Evolutionary conservation across 345 rosid genomes (phyloP), one percentile per base, ranked within the genome.

Genomic region (Populus davidiana): DNA sequence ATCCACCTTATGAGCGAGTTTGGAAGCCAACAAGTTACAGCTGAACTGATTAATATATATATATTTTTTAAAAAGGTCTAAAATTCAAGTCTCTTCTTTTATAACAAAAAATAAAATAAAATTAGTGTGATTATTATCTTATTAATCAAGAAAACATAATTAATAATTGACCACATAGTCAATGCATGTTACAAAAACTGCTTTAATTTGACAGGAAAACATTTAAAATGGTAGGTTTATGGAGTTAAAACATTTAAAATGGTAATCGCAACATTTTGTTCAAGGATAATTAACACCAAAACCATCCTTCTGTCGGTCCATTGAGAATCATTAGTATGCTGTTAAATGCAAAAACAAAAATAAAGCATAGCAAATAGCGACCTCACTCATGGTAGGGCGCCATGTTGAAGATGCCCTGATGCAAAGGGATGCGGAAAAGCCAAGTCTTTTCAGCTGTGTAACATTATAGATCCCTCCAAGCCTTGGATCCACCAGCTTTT

Each of bases 341-440:
- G 62, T 66, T 66, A 20, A 17, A 33, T 33, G 69, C 11, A 66
- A 33, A 21, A 41, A 41, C 39, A 66, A 12, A 18, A 18, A 13
- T 54, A 66, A 18, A 66, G 69, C 38, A 66, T 33, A 36, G 47
- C 25, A 54, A 54, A 27, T 5, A 35, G 72, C 33, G 85, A 96
- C 98, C 98, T 96, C 92, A 33, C 81, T 89, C 92, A 93, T 93
- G 61, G 93, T 88, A 44, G 97, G 98, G 67, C 99, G 94, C 97
- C 91, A 93, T 31, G 76, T 73, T 54, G 97, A 80, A 23, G 97
- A 91, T 44, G 97, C 85, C 63, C 96, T 79, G 72, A 93, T 96
- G 73, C 97, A 96, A 49, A 96, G 91, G 39, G 99, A 92, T 4
- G 98, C 97, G 6, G 94, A 91, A 18, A 91, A 91, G 52, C 94